phyloP scores from a whole-genome alignment of 2,329 filamentous ascomycete species.

The Capronia epimyces region DNA sequence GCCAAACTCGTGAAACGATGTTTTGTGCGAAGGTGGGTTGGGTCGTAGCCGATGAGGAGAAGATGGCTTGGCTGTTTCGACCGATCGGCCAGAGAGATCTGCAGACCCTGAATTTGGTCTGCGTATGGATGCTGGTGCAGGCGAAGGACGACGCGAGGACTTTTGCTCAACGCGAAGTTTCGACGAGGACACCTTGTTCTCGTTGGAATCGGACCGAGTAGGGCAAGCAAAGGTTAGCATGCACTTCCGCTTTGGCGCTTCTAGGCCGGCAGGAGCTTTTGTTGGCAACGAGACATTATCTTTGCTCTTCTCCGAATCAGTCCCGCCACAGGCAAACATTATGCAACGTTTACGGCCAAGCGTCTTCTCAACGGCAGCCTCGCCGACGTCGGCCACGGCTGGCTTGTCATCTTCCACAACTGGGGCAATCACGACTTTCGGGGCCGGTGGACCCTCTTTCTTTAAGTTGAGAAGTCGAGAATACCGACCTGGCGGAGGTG shows the following conservation, averaged over 20 bases:
- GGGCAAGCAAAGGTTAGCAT: conserved; percentile 47
- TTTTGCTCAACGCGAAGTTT: conserved; percentile 26
- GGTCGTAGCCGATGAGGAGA: conserved; percentile 1
- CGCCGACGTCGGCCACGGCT: conserved; percentile 37
- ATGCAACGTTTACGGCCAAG: conserved; percentile 80
- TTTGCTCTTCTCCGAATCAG: conserved; percentile 44
- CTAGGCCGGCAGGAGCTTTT: conserved; percentile 30
- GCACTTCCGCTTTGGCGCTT: conserved; percentile 40
- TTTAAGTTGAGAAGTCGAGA: conserved; percentile 28
- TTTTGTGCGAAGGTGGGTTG: conserved; percentile 2
- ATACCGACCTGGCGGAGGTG: conserved; percentile 53
- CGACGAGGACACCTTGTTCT: conserved; percentile 21
- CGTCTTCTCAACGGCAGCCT: conserved; percentile 57
- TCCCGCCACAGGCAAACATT: conserved; percentile 78
- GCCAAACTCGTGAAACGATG: conserved; percentile 81
- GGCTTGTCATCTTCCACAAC: conserved; percentile 29
- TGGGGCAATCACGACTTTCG: conserved; percentile 30
- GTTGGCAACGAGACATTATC: conserved; percentile 34
- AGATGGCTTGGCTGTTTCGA: conserved; percentile 13
- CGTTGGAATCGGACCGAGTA: conserved; percentile 32
- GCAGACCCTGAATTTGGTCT: conserved; percentile 14
- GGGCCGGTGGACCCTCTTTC: conserved; percentile 21
- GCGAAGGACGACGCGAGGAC: conserved; percentile 34
- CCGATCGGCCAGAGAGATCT: conserved; percentile 19
- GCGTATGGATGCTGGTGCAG: conserved; percentile 30